Conservation (phyloP, 1,139 yeast genomes). For the Taphrina wiesneri region DNA sequence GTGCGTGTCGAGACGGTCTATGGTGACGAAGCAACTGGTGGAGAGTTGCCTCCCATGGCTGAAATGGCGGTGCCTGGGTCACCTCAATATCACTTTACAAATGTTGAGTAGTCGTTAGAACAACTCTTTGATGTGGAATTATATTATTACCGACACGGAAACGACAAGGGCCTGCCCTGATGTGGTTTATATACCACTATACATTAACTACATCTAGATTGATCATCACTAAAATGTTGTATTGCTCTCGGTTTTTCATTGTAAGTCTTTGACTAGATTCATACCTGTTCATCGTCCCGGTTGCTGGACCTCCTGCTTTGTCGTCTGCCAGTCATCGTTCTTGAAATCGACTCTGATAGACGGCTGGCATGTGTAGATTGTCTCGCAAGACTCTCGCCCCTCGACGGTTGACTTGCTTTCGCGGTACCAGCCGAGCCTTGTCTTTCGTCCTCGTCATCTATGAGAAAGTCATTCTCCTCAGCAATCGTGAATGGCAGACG, state of each 20-base stretch:
- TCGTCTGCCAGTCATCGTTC: constrained; percentile 12
- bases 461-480: constrained; percentile 16
- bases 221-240: not conserved
- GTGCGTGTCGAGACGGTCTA: constrained; percentile 59
- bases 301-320: not conserved
- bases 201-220: not conserved
- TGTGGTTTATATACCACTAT: not conserved
- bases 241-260: too few relatives aligned
- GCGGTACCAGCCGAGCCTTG: not conserved
- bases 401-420: not conserved
- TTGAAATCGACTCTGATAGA: not conserved
- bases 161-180: not conserved
- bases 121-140: not conserved
- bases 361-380: constrained; percentile 3
- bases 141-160: too few relatives aligned
- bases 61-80: constrained; percentile 89
- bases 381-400: not conserved
- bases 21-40: constrained; percentile 63
- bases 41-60: constrained; percentile 63
- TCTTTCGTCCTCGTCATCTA: constrained; percentile 17
- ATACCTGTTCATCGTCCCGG: not conserved
- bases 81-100: constrained; percentile 80
- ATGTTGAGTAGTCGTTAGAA: constrained; percentile 45
- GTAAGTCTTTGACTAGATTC: too few relatives aligned
- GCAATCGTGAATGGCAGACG: constrained; percentile 20